phyloP scores from a whole-genome alignment of 768 basidiomycete species.

The Kwoniella dejecticola region DNA sequence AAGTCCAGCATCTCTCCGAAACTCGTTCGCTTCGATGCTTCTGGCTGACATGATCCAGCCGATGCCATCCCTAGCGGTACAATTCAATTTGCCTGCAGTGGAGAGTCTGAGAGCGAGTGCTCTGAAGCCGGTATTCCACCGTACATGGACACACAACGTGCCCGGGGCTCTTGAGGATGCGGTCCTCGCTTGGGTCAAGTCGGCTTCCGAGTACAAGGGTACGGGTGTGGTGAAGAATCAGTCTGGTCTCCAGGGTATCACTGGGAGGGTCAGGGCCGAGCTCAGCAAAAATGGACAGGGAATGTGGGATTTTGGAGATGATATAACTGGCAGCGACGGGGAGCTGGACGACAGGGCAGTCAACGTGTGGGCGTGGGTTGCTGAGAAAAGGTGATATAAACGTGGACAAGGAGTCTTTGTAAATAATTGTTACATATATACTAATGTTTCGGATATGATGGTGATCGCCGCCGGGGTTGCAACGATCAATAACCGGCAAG shows the following conservation, averaged over 20 bases:
- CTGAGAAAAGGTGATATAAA: conserved; percentile 6
- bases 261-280: conserved; percentile 7
- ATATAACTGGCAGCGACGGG: background rate
- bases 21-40: conserved; percentile 43
- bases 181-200: conserved; percentile 29
- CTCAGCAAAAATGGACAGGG: background rate
- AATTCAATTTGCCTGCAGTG: conserved; percentile 35
- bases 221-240: conserved; percentile 16
- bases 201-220: conserved; percentile 40
- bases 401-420: background rate
- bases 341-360: conserved; percentile 9
- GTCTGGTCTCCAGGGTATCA: conserved; percentile 3
- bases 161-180: conserved; percentile 30
- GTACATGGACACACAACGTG: conserved; percentile 12
- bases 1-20: conserved; percentile 27
- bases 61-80: conserved; percentile 37
- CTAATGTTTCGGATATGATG: too few relatives aligned
- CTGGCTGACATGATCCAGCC: conserved; percentile 45
- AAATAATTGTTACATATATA: too few relatives aligned
- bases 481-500: too few relatives aligned
- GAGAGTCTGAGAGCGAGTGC: conserved; percentile 7
- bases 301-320: conserved; percentile 10
- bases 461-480: too few relatives aligned
- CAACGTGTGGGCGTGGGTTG: conserved; percentile 30
- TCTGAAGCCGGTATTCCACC: conserved; percentile 24